Conservation (phyloP, 768 basidiomycete species). For the Termitomyces sp. region DNA sequence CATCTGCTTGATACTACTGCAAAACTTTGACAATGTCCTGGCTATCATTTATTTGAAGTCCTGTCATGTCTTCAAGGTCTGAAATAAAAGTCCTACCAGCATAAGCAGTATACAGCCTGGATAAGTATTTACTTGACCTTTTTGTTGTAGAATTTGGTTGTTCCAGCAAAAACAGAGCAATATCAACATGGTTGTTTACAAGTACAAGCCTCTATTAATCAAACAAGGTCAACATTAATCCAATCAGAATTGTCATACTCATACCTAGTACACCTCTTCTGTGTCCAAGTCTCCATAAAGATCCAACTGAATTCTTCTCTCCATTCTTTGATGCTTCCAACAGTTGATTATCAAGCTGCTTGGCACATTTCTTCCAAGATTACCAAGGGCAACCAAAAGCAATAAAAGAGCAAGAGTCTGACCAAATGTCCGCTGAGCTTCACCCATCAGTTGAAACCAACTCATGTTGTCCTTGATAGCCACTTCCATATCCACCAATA, state of each 20-base stretch:
- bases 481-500: too few relatives aligned
- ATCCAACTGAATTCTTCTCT: neutral
- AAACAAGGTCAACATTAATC: neutral
- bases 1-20: too few relatives aligned
- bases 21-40: too few relatives aligned
- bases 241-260: neutral
- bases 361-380: neutral
- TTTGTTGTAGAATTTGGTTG: neutral
- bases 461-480: too few relatives aligned
- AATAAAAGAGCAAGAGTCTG: neutral
- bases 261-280: neutral
- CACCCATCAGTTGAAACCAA: too few relatives aligned
- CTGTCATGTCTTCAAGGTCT: too few relatives aligned
- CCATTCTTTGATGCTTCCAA: neutral
- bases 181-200: neutral
- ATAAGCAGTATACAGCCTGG: neutral
- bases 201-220: neutral
- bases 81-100: neutral
- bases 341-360: neutral
- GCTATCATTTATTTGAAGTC: too few relatives aligned
- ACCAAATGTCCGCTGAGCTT: too few relatives aligned
- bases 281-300: neutral
- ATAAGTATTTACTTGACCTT: neutral
- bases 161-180: neutral
- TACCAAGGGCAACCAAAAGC: constrained; percentile 3